These are phyloP conservation scores for Austropuccinia psidii DNA, from an alignment of 1,284 basidiomycete species.

Conservation along the genomic window DNA sequence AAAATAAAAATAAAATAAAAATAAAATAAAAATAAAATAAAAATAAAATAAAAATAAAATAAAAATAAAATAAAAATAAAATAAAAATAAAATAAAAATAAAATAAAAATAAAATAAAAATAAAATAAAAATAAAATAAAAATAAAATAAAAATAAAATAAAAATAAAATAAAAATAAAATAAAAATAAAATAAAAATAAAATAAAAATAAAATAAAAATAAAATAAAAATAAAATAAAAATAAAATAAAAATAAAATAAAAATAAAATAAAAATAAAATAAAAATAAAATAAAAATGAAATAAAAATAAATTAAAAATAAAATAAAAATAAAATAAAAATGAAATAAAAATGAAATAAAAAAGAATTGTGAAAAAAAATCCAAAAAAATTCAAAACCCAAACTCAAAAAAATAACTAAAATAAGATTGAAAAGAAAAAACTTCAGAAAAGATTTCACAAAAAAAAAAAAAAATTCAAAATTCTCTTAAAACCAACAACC, in stretches of 20 bases:
- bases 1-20: not conserved
- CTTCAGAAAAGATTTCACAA: no score
- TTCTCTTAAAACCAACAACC: no score
- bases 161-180: not conserved
- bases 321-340: not conserved
- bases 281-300: not conserved
- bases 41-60: not conserved
- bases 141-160: not conserved
- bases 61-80: not conserved
- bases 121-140: not conserved
- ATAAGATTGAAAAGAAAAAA: no score
- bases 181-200: not conserved
- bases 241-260: not conserved
- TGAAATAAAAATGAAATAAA: not conserved
- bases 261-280: not conserved
- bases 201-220: not conserved
- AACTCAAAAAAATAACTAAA: not conserved
- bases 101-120: not conserved
- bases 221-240: not conserved
- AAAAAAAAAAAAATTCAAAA: no score
- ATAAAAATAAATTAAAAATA: not conserved
- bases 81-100: not conserved
- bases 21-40: not conserved
- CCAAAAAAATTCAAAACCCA: not conserved
- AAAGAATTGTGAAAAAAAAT: not conserved